phyloP scores from a whole-genome alignment of 2,329 filamentous ascomycete genomes.

The Colletotrichum incanum region DNA sequence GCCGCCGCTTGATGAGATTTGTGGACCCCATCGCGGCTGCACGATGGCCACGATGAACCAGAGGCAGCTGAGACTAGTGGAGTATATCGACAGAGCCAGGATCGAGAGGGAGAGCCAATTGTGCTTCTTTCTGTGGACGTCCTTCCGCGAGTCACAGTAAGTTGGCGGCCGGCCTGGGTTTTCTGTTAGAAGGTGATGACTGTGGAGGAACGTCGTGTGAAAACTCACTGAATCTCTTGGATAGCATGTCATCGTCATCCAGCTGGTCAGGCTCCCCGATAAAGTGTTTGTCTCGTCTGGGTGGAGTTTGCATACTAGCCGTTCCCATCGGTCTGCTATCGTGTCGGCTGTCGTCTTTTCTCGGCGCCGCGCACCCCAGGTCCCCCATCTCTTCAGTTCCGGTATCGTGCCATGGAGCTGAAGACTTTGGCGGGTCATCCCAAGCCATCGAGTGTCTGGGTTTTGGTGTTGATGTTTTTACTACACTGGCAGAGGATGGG shows the following conservation, averaged over 20 bases:
- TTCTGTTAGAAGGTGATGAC: neutral
- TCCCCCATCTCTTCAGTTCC: constrained; percentile 25
- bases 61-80: constrained; percentile 75
- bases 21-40: constrained; percentile 74
- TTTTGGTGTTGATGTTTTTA: neutral
- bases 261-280: constrained; percentile 20
- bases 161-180: constrained; percentile 49
- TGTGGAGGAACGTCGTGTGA: neutral
- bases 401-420: constrained; percentile 16
- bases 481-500: constrained; percentile 4
- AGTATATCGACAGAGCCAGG: constrained; percentile 70
- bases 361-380: constrained; percentile 5
- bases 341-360: constrained; percentile 14
- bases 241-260: constrained; percentile 50
- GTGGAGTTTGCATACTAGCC: neutral
- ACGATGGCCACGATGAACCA: constrained; percentile 75
- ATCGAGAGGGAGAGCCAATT: constrained; percentile 68
- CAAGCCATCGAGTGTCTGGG: constrained; percentile 26
- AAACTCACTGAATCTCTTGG: constrained; percentile 51
- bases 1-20: constrained; percentile 67
- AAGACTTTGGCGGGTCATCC: constrained; percentile 34
- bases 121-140: constrained; percentile 51
- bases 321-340: constrained; percentile 1
- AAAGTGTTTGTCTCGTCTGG: neutral
- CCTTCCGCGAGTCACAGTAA: constrained; percentile 52